Base-by-base conservation (phyloP, 2,329 filamentous ascomycete genomes). In the Trichoderma semiorbis region DNA sequence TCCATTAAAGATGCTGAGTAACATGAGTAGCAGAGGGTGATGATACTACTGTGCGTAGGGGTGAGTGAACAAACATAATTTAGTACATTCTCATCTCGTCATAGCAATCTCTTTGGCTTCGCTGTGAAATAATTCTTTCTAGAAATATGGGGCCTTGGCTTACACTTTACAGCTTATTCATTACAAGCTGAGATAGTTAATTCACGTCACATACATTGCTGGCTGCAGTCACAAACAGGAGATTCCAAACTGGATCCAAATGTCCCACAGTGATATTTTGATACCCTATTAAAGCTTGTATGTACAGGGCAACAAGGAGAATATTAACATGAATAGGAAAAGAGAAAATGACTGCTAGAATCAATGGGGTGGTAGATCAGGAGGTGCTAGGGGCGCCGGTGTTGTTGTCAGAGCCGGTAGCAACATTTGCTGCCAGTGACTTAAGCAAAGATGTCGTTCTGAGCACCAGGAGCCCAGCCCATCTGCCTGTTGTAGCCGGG, bases 401-500 rank as follows among this genome's bases (percentile, higher is more conserved):
- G 34, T 8, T 24, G 14, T 8, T 61, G n/a, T 34, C 18, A 24
- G 10, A 39, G n/a, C 43, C 14, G 16, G 14, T 55, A 26, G 30
- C 43, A 10, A 7, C 18, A 50, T 32, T 47, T 30, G 26, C 7
- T 53, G 32, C 7, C 18, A 14, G 32, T 39, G 4, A 7, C n/a
- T 50, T 24, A n/a, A 2, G 6, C 10, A 50, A 75, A 77, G 53
- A 79, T 78, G 39, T 79, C 77, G 24, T 76, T 77, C 62, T 78
- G 77, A 2, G 76, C 75, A 32, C 76, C 78, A 18, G 74, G 67
- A 50, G 70, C 39, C 71, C 73, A 80, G 5, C 78, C 77, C 75
- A 78, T 78, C 18, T 75, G 75, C 30, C 55, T 43, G 66, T 76
- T 78, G 60, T 79, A 80, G 3, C 73, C 74, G 3, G 77, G 77